A percentile compares a stretch with the other conserved stretches of the same genome.
These are phyloP conservation scores for Starmerella sirachaensis DNA, from an alignment of 805 yeast species.

Conservation along the genomic window DNA sequence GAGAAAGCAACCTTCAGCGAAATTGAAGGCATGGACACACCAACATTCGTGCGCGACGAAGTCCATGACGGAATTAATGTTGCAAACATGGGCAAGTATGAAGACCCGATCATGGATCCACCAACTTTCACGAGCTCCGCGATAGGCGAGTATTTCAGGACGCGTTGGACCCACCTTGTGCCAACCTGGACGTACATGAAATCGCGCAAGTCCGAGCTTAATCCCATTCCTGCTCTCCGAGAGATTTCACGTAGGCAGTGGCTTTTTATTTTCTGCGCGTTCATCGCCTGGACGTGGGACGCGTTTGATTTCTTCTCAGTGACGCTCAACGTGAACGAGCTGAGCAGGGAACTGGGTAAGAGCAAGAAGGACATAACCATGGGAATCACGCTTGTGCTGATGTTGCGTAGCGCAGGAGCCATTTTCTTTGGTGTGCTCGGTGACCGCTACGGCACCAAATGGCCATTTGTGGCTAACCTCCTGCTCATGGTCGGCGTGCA, in stretches of 20 bases:
- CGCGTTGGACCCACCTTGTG: slow-evolving; percentile 26
- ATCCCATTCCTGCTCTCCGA: slow-evolving; percentile 51
- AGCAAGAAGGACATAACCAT: slow-evolving; percentile 45
- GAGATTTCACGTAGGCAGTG: slow-evolving; percentile 43
- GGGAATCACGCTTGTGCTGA: slow-evolving; percentile 61
- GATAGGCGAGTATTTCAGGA: slow-evolving; percentile 25
- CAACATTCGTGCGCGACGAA: too few species aligned
- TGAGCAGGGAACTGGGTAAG: slow-evolving; percentile 39
- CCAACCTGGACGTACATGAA: slow-evolving; percentile 23
- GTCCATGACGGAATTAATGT: too few species aligned
- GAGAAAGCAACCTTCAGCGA: too few species aligned
- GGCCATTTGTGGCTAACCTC: slow-evolving; percentile 48
- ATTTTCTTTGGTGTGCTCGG: slow-evolving; percentile 49
- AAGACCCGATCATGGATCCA: slow-evolving; percentile 9
- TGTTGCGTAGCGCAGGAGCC: slow-evolving; percentile 65
- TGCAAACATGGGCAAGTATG: background rate
- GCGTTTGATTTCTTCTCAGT: slow-evolving; percentile 61
- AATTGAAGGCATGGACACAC: too few species aligned
- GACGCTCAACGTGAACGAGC: slow-evolving; percentile 40
- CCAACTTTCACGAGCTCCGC: slow-evolving; percentile 17
- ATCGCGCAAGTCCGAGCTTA: slow-evolving; percentile 28
- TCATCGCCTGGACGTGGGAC: slow-evolving; percentile 59
- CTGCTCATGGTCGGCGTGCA: slow-evolving; percentile 43
- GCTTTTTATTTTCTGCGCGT: slow-evolving; percentile 49
- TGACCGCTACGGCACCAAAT: slow-evolving; percentile 56